Conservation (phyloP, 1,139 yeast genomes). For the Pichia sp. region DNA sequence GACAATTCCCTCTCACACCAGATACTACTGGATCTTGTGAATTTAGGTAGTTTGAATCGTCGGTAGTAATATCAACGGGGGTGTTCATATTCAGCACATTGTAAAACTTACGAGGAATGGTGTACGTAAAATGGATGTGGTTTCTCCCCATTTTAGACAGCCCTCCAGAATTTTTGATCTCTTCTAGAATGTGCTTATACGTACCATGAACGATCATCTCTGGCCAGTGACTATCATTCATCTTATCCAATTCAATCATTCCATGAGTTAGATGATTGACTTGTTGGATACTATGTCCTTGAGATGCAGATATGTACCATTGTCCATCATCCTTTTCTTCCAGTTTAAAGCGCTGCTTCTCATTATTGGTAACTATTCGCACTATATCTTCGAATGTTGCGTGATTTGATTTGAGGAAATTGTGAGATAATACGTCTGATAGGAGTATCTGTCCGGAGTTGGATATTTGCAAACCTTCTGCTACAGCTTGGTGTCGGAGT, state of each 20-base stretch:
- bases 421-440: slow-evolving; percentile 45
- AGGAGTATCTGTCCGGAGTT: slow-evolving; percentile 59
- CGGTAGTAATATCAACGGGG: too few relatives aligned
- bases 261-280: slow-evolving; percentile 43
- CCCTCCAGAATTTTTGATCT: slow-evolving; percentile 50
- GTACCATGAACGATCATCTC: slow-evolving; percentile 74
- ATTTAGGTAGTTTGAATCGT: not conserved
- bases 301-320: slow-evolving; percentile 69
- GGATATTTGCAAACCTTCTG: slow-evolving; percentile 61
- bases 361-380: slow-evolving; percentile 56
- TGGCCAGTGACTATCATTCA: slow-evolving; percentile 31
- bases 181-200: slow-evolving; percentile 37
- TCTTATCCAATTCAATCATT: slow-evolving; percentile 22
- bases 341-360: slow-evolving; percentile 61
- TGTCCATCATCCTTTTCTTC: slow-evolving; percentile 17
- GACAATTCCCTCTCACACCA: slow-evolving; percentile 63
- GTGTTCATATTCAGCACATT: slow-evolving; percentile 1
- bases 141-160: slow-evolving; percentile 65
- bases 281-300: slow-evolving; percentile 69
- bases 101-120: slow-evolving; percentile 24
- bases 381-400: slow-evolving; percentile 52
- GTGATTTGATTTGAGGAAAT: slow-evolving; percentile 48
- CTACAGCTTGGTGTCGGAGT: slow-evolving; percentile 77
- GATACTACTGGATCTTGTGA: slow-evolving; percentile 30
- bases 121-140: slow-evolving; percentile 74